A percentile compares a stretch with the other conserved stretches of the same genome.
These are phyloP conservation scores for Pyricularia pennisetigena DNA, from an alignment of 2,329 filamentous ascomycete species.

Conservation along the genomic window DNA sequence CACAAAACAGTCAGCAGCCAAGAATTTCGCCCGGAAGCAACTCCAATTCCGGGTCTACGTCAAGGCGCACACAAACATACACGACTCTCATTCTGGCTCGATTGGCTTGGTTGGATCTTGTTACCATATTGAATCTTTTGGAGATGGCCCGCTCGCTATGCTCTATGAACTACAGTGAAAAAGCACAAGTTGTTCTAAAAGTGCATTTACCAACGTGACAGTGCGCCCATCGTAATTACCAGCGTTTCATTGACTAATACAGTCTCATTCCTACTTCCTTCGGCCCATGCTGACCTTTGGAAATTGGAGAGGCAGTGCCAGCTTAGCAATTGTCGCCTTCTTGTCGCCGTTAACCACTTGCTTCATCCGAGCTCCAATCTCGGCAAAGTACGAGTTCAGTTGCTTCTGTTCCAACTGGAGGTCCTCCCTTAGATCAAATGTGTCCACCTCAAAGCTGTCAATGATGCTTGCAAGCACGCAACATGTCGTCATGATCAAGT, in stretches of 20 bases:
- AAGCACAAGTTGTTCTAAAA: background rate
- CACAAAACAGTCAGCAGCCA: background rate
- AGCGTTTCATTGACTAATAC: background rate
- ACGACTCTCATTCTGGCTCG: background rate
- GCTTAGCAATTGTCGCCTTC: slow-evolving; percentile 48
- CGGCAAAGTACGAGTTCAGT: slow-evolving; percentile 62
- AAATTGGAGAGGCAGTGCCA: slow-evolving; percentile 73
- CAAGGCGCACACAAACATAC: background rate
- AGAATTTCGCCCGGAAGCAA: background rate
- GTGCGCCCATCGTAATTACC: background rate
- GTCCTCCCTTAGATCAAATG: slow-evolving; percentile 60
- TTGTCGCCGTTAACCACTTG: slow-evolving; percentile 49
- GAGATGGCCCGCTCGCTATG: background rate
- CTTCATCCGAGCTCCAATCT: slow-evolving; percentile 63
- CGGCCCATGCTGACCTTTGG: slow-evolving; percentile 43
- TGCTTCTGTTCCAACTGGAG: slow-evolving; percentile 61
- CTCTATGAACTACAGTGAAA: background rate
- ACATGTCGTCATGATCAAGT: slow-evolving; percentile 64
- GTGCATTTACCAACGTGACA: background rate
- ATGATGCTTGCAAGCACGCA: slow-evolving; percentile 62
- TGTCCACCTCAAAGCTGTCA: slow-evolving; percentile 65
- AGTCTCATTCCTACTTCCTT: background rate
- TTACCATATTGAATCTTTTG: background rate
- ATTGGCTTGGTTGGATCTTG: background rate
- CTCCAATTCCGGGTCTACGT: background rate